phyloP scores from a whole-genome alignment of 2,329 filamentous ascomycete species.

The Ophiocordyceps polyrhachis-furcata region DNA sequence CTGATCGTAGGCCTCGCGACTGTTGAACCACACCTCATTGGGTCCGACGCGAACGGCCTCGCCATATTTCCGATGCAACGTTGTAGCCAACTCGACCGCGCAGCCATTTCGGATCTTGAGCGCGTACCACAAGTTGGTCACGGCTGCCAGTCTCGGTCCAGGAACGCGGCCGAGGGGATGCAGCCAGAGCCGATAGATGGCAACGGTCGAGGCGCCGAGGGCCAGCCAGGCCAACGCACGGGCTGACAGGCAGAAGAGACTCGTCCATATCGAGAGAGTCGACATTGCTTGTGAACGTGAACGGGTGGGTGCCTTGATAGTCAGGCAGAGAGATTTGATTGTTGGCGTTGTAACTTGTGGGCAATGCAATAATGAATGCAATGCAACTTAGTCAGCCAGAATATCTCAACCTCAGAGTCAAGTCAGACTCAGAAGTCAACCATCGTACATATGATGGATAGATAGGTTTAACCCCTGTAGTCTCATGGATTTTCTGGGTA shows the following conservation, averaged over 20 bases:
- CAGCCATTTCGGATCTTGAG: slow-evolving; percentile 24
- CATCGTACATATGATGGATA: too few relatives aligned
- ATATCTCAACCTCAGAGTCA: too few relatives aligned
- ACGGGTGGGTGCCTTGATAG: not conserved
- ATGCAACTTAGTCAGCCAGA: too few relatives aligned
- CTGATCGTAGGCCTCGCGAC: slow-evolving; percentile 24
- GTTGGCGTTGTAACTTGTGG: too few relatives aligned
- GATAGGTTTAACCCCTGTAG: too few relatives aligned
- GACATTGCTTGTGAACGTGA: too few relatives aligned
- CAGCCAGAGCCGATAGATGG: slow-evolving; percentile 20
- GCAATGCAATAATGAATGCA: too few relatives aligned
- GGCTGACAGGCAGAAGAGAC: not conserved
- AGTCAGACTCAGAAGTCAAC: too few relatives aligned
- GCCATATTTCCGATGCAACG: slow-evolving; percentile 27
- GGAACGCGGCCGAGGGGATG: slow-evolving; percentile 26
- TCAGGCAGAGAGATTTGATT: not conserved
- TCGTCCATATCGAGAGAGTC: not conserved
- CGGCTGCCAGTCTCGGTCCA: slow-evolving; percentile 25
- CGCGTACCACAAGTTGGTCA: slow-evolving; percentile 30
- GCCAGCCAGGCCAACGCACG: not conserved
- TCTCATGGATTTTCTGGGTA: too few relatives aligned
- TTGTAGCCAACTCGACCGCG: slow-evolving; percentile 20
- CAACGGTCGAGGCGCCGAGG: slow-evolving; percentile 5
- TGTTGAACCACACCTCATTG: slow-evolving; percentile 33
- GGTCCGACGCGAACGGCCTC: slow-evolving; percentile 33